A percentile compares a stretch with the other conserved stretches of the same genome.
phyloP scores from a whole-genome alignment of 1,284 basidiomycete genomes.

The Pseudozyma thailandica region DNA sequence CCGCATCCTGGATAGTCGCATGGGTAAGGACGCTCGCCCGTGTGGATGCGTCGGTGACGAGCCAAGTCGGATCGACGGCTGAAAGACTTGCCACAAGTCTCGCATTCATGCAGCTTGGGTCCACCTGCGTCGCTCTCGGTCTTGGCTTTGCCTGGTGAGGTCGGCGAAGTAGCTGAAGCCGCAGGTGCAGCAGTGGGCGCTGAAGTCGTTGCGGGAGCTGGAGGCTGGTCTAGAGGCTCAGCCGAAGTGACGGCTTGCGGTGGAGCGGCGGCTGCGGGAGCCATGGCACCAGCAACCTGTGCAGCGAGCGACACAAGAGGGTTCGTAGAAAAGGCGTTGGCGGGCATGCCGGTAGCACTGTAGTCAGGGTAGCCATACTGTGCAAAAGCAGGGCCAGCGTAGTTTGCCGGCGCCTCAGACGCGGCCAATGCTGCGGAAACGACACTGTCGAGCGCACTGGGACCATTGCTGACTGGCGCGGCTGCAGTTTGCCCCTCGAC shows the following conservation, averaged over 20 bases:
- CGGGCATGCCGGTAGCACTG: conserved; percentile 36
- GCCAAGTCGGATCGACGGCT: conserved; percentile 65
- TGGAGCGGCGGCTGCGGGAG: conserved; percentile 13
- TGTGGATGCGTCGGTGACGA: conserved; percentile 83
- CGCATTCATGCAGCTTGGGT: conserved; percentile 65
- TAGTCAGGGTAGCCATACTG: conserved; percentile 47
- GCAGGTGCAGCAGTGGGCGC: conserved; percentile 19
- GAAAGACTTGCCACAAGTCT: conserved; percentile 65
- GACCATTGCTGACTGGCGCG: conserved; percentile 7
- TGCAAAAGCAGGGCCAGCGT: conserved; percentile 28
- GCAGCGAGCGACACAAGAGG: conserved; percentile 44
- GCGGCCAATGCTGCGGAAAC: conserved; percentile 34
- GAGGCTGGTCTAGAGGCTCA: conserved; percentile 14
- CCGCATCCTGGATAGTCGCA: conserved; percentile 71
- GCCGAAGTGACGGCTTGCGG: conserved; percentile 11
- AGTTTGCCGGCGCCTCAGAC: conserved; percentile 19
- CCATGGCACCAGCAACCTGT: conserved; percentile 33
- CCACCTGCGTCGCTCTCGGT: conserved; percentile 67
- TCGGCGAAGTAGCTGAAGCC: conserved; percentile 30
- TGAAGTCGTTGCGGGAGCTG: conserved; percentile 11
- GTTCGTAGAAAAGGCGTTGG: conserved; percentile 36
- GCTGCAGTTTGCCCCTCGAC: conserved; percentile 7
- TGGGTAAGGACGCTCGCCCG: conserved; percentile 82
- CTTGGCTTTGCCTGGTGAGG: conserved; percentile 36
- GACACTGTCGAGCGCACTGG: conserved; percentile 21